phyloP scores from a whole-genome alignment of 495 filamentous ascomycete genomes.

The Parathielavia appendiculata region DNA sequence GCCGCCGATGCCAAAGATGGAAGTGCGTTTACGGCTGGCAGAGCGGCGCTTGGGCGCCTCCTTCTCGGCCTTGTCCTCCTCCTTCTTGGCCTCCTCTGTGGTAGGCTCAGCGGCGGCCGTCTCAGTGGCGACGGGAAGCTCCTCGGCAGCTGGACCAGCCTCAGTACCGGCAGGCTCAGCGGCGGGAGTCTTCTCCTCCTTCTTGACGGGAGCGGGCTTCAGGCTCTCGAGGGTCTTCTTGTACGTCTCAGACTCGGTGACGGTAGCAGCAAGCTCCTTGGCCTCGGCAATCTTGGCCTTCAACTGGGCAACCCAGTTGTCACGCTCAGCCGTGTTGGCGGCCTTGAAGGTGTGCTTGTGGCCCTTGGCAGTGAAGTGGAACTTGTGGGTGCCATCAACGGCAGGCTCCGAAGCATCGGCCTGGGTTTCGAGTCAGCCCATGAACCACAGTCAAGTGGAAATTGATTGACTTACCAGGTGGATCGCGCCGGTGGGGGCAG shows the following conservation, averaged over 20 bases:
- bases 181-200: slow-evolving; percentile 42
- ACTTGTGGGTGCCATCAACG: slow-evolving; percentile 69
- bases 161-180: slow-evolving; percentile 42
- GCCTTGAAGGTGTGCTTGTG: slow-evolving; percentile 92
- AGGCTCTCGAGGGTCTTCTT: slow-evolving; percentile 71
- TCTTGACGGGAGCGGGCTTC: slow-evolving; percentile 51
- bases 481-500: slow-evolving; percentile 70
- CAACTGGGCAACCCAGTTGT: slow-evolving; percentile 79
- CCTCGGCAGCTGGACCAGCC: slow-evolving; percentile 46
- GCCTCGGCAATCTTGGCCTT: slow-evolving; percentile 73
- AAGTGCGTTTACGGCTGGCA: slow-evolving; percentile 78
- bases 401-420: slow-evolving; percentile 76
- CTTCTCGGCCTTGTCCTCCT: slow-evolving; percentile 37
- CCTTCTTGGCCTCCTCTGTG: slow-evolving; percentile 42
- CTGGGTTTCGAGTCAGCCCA: slow-evolving; percentile 41
- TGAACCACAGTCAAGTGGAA: not conserved
- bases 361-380: slow-evolving; percentile 74
- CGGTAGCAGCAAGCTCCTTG: slow-evolving; percentile 62
- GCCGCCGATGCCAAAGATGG: slow-evolving; percentile 76
- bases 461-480: slow-evolving; percentile 60
- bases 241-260: slow-evolving; percentile 69
- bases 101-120: slow-evolving; percentile 45
- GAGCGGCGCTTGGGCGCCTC: slow-evolving; percentile 60
- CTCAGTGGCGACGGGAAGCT: slow-evolving; percentile 31
- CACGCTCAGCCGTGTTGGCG: slow-evolving; percentile 65